Evolutionary conservation across 2,329 filamentous ascomycete genomes (phyloP).

Genomic region (Epichloe festucae): DNA sequence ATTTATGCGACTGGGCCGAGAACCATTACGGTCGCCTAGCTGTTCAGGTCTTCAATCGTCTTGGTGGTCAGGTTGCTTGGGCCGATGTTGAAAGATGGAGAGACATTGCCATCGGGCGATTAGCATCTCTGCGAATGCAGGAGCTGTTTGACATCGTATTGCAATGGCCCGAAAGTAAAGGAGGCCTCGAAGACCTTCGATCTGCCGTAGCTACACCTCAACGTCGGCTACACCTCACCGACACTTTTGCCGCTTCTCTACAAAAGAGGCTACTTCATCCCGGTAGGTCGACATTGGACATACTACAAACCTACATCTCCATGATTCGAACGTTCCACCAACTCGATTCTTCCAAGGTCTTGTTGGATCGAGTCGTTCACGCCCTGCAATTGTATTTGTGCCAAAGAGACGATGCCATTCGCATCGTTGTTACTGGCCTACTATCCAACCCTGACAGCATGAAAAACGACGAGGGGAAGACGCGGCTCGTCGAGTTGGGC

Average conservation of each 20-base stretch:
- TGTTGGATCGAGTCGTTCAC: conserved; percentile 61
- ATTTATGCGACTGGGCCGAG: conserved; percentile 55
- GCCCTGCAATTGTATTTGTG: conserved; percentile 65
- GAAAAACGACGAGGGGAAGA: conserved; percentile 32
- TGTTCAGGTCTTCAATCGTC: conserved; percentile 42
- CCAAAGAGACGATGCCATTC: conserved; percentile 63
- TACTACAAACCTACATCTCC: conserved; percentile 64
- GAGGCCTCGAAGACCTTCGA: conserved; percentile 62
- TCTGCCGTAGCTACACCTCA: conserved; percentile 56
- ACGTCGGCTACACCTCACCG: conserved; percentile 56
- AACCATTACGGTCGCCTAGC: conserved; percentile 52
- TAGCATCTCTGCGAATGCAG: conserved; percentile 55
- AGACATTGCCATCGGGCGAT: conserved; percentile 52
- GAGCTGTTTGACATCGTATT: conserved; percentile 72
- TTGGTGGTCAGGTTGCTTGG: conserved; percentile 34
- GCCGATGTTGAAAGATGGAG: conserved; percentile 55
- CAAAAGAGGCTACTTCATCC: conserved; percentile 58
- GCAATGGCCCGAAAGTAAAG: conserved; percentile 57
- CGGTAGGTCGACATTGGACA: conserved; percentile 62
- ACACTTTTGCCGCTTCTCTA: conserved; percentile 53
- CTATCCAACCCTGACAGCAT: conserved; percentile 47
- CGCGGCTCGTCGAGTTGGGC: conserved; percentile 53
- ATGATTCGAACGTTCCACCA: conserved; percentile 67
- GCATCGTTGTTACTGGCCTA: conserved; percentile 63
- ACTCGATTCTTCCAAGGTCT: conserved; percentile 63